Conservation (phyloP, 257 asterid species). For the Forsythia suspensa region DNA sequence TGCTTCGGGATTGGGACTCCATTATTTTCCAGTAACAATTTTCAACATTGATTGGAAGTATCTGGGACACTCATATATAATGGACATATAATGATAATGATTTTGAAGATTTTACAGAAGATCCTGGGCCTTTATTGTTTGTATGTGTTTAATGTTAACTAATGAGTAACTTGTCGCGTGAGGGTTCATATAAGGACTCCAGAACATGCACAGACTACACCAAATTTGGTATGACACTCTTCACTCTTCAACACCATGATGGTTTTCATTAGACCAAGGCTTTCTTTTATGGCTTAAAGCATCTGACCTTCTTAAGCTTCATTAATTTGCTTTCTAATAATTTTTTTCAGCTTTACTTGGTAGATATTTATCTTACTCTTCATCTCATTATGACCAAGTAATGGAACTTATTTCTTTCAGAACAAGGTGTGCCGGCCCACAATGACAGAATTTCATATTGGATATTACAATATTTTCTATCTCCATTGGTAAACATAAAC, state of each 20-base stretch:
- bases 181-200: too few relatives aligned
- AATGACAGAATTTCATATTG: neutral
- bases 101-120: neutral
- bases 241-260: too few relatives aligned
- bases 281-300: neutral
- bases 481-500: neutral
- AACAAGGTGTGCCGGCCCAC: neutral
- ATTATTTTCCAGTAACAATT: slow-evolving; percentile 23
- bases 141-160: neutral
- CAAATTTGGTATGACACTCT: too few relatives aligned
- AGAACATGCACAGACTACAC: too few relatives aligned
- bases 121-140: neutral
- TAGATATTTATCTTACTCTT: neutral
- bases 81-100: neutral
- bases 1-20: slow-evolving; percentile 19
- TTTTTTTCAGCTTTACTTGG: neutral
- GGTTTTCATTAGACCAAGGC: too few relatives aligned
- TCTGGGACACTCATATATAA: neutral
- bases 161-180: too few relatives aligned
- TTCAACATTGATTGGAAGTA: neutral
- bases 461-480: neutral
- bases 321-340: neutral
- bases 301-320: neutral
- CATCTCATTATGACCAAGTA: neutral
- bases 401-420: neutral